Percentiles rank a stretch among this genome's conserved stretches.
These are phyloP conservation scores for Pyricularia sp. DNA, from an alignment of 2,329 filamentous ascomycete genomes.

Conservation along the genomic window DNA sequence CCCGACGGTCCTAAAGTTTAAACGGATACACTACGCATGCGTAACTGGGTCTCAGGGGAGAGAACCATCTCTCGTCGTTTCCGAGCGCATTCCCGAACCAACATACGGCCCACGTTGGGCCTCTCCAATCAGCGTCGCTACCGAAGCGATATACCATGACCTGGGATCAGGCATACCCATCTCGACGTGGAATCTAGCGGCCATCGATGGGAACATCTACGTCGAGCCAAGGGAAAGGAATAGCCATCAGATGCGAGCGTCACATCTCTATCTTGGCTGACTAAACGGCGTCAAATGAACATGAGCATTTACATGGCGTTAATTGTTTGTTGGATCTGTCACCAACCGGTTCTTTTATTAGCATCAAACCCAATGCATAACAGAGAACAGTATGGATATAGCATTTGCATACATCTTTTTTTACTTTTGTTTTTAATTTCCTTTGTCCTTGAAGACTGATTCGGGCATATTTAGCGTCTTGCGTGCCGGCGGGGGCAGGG, in stretches of 20 bases:
- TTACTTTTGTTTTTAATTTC: background rate
- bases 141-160: background rate
- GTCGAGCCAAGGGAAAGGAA: background rate
- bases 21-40: background rate
- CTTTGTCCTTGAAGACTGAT: background rate
- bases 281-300: background rate
- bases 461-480: background rate
- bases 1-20: background rate
- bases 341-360: background rate
- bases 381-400: background rate
- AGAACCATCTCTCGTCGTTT: background rate
- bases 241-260: background rate
- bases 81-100: background rate
- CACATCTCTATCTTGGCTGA: background rate
- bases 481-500: no score
- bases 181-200: background rate
- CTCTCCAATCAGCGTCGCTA: background rate
- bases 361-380: background rate
- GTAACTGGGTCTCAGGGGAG: no score
- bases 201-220: background rate
- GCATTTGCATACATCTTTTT: constrained; percentile 1
- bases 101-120: background rate
- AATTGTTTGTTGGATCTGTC: background rate
- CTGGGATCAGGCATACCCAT: background rate
- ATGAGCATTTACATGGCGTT: constrained; percentile 3